Evolutionary conservation across 345 rosid species (phyloP), one percentile per base, ranked within the genome.

Genomic region (Aethionema arabicum): DNA sequence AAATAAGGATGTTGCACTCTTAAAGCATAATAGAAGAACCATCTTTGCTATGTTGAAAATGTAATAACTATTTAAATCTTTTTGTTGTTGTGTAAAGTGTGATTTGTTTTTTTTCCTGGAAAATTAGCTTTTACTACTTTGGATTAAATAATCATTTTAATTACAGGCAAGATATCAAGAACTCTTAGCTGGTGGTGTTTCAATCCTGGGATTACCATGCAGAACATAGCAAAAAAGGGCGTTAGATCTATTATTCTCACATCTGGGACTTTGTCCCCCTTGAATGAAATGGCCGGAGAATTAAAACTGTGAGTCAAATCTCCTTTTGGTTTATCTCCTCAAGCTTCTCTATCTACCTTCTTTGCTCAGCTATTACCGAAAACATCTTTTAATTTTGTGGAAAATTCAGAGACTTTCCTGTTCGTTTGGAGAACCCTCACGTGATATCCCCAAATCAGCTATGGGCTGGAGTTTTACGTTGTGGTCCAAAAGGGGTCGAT

Each of bases 121-220:
- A 68, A 46, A 52, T 15, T 40, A 52, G 47, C 27, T 21, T 21
- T 14, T 50, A 57, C 50, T n/a, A 12, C 15, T 39, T 15, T 29
- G 33, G 14, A 50, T 14, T 16, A 45, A 52, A 8, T 30, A 68
- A 56, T 43, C 14, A 54, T 45, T 68, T 35, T 33, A 61, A 55
- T 59, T 87, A 76, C 75, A 90, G 99, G 90, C 67, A 87, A 81
- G 78, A 62, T 78, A 75, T 85, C 88, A 41, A 85, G 99, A 74
- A 85, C 79, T 13, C 84, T 93, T 58, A 83, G 99, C 67, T 93
- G 99, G 97, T 93, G 99, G 99, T 93, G 99, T 77, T 93, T 93
- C 78, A 93, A 81, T 84, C 99, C 99, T 55, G 99, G 97, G 69
- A 72, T 90, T 65, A 85, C 96, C 35, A 87, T 93, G 99, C 83